These are phyloP conservation scores for Penicillium sp. DNA, from an alignment of 2,329 filamentous ascomycete species.

Conservation along the genomic window DNA sequence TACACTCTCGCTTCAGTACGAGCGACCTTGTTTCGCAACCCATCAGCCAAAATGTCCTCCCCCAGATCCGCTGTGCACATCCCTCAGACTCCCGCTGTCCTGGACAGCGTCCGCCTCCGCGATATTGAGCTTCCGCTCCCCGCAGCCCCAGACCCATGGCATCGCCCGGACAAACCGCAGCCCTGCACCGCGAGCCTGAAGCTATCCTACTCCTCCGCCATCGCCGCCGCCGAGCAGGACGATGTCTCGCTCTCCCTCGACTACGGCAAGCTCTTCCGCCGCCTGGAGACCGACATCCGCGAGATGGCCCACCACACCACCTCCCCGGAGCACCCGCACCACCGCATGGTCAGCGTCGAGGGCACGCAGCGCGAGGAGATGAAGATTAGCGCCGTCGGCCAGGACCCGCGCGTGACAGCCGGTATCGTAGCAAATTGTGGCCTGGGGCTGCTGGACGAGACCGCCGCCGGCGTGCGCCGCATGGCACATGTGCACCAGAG, in stretches of 20 bases:
- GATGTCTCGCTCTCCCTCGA: slow-evolving; percentile 50
- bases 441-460: slow-evolving; percentile 40
- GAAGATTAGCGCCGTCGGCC: slow-evolving; percentile 29
- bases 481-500: slow-evolving; percentile 36
- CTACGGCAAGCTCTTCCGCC: slow-evolving; percentile 52
- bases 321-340: slow-evolving; percentile 22
- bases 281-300: slow-evolving; percentile 39
- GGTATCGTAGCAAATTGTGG: slow-evolving; percentile 39
- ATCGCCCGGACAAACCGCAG: slow-evolving; percentile 47
- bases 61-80: slow-evolving; percentile 27
- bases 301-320: slow-evolving; percentile 28
- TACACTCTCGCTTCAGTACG: not conserved
- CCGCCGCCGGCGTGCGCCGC: slow-evolving; percentile 37
- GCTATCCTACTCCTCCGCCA: slow-evolving; percentile 45
- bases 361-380: slow-evolving; percentile 35
- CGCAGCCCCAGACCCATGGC: slow-evolving; percentile 50
- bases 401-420: slow-evolving; percentile 41
- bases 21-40: not conserved
- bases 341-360: slow-evolving; percentile 32
- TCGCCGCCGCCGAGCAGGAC: slow-evolving; percentile 46
- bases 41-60: slow-evolving; percentile 1
- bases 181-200: slow-evolving; percentile 48
- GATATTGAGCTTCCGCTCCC: slow-evolving; percentile 48
- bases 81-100: slow-evolving; percentile 34
- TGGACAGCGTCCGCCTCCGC: slow-evolving; percentile 45